phyloP scores from a whole-genome alignment of 73 alveolate genomes.

The Durusdinium trenchii region DNA sequence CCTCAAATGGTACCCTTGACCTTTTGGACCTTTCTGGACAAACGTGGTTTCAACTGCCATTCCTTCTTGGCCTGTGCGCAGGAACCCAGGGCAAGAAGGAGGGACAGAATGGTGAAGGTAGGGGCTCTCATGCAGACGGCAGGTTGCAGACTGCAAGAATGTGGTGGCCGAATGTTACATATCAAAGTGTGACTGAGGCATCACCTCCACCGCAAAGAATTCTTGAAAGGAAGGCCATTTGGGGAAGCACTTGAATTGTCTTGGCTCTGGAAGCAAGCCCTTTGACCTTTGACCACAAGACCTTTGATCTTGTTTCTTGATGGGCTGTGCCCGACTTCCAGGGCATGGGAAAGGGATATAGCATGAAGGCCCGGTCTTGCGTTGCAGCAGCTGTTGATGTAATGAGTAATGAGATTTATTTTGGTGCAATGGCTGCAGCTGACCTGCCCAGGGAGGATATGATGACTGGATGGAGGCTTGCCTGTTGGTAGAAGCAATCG shows the following conservation, averaged over 20 bases:
- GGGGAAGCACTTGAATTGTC: too few species aligned
- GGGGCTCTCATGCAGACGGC: too few species aligned
- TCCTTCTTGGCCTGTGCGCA: too few species aligned
- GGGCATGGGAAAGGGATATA: constrained; percentile 31
- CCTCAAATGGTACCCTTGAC: too few species aligned
- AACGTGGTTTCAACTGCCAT: too few species aligned
- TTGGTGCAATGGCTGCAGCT: background rate
- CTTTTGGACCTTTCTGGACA: too few species aligned
- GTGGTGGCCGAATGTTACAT: too few species aligned
- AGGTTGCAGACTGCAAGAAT: background rate
- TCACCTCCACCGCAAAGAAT: constrained; percentile 32
- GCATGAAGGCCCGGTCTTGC: background rate
- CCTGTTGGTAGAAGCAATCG: too few species aligned
- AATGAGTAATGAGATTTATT: background rate
- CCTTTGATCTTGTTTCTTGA: background rate
- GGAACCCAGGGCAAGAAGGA: background rate
- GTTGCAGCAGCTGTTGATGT: background rate
- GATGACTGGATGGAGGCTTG: constrained; percentile 65
- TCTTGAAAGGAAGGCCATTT: constrained; percentile 39
- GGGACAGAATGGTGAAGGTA: background rate
- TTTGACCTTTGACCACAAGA: background rate
- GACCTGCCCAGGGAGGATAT: constrained; percentile 30
- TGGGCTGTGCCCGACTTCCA: background rate
- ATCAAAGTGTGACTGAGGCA: background rate
- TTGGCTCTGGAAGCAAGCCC: background rate